Base-by-base conservation (phyloP, 2,329 filamentous ascomycete genomes). In the Aspergillus terreus region DNA sequence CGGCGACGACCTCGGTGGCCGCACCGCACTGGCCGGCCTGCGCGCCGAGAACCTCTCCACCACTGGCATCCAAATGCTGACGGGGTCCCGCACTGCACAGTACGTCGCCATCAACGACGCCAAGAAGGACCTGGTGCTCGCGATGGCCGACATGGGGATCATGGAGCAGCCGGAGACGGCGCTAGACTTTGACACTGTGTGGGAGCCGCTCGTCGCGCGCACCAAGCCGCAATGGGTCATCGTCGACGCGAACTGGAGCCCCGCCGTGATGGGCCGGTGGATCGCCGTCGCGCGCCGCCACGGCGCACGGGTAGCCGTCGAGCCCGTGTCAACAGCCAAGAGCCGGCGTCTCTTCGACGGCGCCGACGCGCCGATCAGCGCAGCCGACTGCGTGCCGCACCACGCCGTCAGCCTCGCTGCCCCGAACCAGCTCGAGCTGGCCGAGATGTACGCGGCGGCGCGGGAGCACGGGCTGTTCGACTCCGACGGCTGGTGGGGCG, bases 131-230 rank as follows among this genome's bases (percentile, higher is more conserved):
- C 82, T 99, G 2, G 80, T 92, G n/a, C 72, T 96, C 56, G 92
- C 91, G 43, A 95, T 96, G 90, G 92, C 92, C 4, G 94, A 97
- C 66, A 96, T 97, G 91, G 82, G 79, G 50, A 92, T 96, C 61
- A 82, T 96, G 36, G 78, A 83, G 59, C 69, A 71, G 6, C 70
- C 75, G 2, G 68, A 70, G 36, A 41, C 63, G 17, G 53, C 62
- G 9, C 65, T 74, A 32, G 71, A 77, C 45, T 75, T 79, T 42
- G 63, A 70, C 15, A 59, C 57, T 44, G 80, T 84, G n/a, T 90
- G 86, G 85, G 78, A 79, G 46, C 78, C 82, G 1, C 75, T 82
- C 25, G 72, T 90, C 6, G 69, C 74, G 11, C 70, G 75, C 3
- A 75, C 79, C 11, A 78, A 76, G 60, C 89, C 85, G n/a, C 82